Percentiles rank a stretch among this genome's conserved stretches.
These are phyloP conservation scores for Colletotrichum camelliae DNA, from an alignment of 2,329 filamentous ascomycete species.

Conservation along the genomic window DNA sequence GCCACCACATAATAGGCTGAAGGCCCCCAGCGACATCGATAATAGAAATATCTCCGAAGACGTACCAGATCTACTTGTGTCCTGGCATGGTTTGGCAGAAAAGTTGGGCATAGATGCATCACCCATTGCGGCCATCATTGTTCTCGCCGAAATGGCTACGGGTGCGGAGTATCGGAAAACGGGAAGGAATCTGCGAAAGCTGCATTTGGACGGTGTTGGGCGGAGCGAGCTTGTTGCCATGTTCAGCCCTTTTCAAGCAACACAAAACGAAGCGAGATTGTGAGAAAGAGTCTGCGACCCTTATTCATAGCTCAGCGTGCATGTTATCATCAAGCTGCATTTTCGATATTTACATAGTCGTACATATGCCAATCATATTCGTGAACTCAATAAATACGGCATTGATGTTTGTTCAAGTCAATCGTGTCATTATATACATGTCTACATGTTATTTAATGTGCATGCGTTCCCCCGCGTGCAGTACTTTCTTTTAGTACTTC, in stretches of 20 bases:
- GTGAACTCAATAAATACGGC: background rate
- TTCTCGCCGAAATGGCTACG: slow-evolving; percentile 3
- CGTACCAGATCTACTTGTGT: background rate
- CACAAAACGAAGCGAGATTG: background rate
- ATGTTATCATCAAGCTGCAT: background rate
- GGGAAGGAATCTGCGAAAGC: background rate
- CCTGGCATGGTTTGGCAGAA: background rate
- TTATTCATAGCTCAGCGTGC: background rate
- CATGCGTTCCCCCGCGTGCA: no score
- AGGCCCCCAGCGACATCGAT: background rate
- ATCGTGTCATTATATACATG: background rate
- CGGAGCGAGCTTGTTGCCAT: background rate
- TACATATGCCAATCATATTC: background rate
- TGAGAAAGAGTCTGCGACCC: background rate
- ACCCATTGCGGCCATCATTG: background rate
- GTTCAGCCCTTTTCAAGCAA: background rate
- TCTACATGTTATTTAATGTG: no score
- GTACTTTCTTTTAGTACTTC: no score
- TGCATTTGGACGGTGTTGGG: background rate
- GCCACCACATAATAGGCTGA: slow-evolving; percentile 1
- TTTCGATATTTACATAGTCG: background rate
- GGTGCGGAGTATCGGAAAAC: background rate
- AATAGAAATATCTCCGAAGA: slow-evolving; percentile 3
- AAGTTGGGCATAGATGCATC: background rate
- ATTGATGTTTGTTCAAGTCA: background rate